A percentile compares a stretch with the other conserved stretches of the same genome.
Conservation (phyloP, 2,329 filamentous ascomycete genomes). For the Alternaria sp. region DNA sequence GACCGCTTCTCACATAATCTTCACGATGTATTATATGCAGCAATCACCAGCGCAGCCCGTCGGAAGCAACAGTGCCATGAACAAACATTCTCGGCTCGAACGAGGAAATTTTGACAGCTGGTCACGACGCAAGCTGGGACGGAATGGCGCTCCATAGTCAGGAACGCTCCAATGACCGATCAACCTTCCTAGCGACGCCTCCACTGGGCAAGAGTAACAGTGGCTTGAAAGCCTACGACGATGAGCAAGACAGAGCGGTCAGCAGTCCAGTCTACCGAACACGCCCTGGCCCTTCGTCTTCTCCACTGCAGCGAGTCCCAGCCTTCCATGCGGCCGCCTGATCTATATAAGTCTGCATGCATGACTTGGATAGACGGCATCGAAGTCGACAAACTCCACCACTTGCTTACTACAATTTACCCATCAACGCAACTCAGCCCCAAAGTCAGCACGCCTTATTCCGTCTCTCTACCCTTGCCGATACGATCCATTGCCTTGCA, state of each 20-base stretch:
- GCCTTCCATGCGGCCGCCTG: background rate
- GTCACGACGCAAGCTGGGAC: background rate
- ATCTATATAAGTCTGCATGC: conserved; percentile 24
- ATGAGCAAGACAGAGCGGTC: conserved; percentile 16
- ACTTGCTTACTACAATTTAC: conserved; percentile 1
- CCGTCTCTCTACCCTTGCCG: background rate
- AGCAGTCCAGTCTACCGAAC: conserved; percentile 21
- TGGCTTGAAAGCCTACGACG: conserved; percentile 33
- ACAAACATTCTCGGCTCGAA: background rate
- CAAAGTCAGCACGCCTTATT: conserved; percentile 1
- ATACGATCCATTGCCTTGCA: conserved; percentile 5
- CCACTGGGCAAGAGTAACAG: conserved; percentile 30
- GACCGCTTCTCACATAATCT: background rate
- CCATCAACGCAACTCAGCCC: background rate
- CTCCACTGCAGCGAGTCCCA: background rate
- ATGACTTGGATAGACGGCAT: background rate
- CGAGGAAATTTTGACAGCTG: background rate
- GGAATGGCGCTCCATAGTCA: background rate
- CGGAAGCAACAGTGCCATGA: background rate
- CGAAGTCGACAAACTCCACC: background rate
- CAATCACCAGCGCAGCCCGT: background rate
- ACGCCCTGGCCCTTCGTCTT: conserved; percentile 1
- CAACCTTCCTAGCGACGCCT: conserved; percentile 17
- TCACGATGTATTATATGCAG: background rate
- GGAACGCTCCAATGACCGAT: conserved; percentile 11